Evolutionary conservation across 2,329 filamentous ascomycete genomes (phyloP).

Genomic region (Fusarium duplospermum): DNA sequence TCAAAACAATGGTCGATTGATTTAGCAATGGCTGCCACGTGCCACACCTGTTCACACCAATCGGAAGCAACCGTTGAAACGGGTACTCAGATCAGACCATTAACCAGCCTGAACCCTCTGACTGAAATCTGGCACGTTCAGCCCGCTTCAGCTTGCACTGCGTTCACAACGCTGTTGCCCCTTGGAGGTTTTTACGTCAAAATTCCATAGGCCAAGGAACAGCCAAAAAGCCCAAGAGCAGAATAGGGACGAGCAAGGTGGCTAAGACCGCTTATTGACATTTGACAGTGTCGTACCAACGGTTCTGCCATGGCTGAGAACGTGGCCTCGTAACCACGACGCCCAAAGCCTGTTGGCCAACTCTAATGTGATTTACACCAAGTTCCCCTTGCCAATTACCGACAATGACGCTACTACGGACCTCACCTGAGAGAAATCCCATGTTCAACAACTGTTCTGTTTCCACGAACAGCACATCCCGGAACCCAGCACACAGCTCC

Average conservation of each 20-base stretch:
- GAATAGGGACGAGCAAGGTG: neutral
- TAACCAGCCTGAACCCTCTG: slow-evolving; percentile 5
- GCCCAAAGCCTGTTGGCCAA: slow-evolving; percentile 1
- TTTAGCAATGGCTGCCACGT: slow-evolving; percentile 42
- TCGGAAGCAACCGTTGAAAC: slow-evolving; percentile 24
- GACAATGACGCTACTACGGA: neutral
- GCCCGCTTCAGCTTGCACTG: neutral
- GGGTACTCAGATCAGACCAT: slow-evolving; percentile 10
- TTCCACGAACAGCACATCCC: neutral
- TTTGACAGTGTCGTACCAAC: neutral
- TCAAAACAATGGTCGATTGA: slow-evolving; percentile 40
- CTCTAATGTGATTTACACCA: neutral
- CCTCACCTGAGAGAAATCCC: neutral
- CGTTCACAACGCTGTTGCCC: neutral
- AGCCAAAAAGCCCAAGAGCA: neutral
- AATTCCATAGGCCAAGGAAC: neutral
- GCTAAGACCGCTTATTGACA: neutral
- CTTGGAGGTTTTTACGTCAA: neutral
- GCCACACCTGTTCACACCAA: slow-evolving; percentile 36
- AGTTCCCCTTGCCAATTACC: neutral
- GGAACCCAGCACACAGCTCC: neutral
- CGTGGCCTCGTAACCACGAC: neutral
- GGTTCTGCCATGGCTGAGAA: neutral
- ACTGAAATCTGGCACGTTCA: neutral
- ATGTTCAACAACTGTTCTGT: neutral